Percentiles rank a stretch among this genome's conserved stretches.
Evolutionary conservation across 2,329 filamentous ascomycete species (phyloP).

Genomic region (Diaporthe ilicicola): DNA sequence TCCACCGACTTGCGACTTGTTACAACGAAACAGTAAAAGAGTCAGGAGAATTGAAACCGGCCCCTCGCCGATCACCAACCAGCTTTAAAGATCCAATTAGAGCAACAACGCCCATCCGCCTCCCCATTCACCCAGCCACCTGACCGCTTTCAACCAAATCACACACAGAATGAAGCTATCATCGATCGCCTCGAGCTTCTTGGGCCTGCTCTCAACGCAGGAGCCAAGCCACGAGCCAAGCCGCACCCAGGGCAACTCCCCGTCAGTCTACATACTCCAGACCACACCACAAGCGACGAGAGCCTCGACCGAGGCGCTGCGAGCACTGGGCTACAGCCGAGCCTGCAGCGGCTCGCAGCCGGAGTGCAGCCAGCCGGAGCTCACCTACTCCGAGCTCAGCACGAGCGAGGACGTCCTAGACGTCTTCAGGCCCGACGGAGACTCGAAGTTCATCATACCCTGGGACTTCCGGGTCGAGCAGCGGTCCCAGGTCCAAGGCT

Average conservation of each 20-base stretch:
- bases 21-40: conserved; percentile 5
- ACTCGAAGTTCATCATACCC: conserved; percentile 19
- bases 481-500: not conserved
- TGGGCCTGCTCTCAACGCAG: conserved; percentile 15
- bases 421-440: conserved; percentile 12
- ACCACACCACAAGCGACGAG: conserved; percentile 13
- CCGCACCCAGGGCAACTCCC: not conserved
- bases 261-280: conserved; percentile 15
- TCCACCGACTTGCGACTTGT: conserved; percentile 20
- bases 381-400: conserved; percentile 13
- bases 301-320: conserved; percentile 2
- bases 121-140: not conserved
- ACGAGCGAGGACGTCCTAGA: conserved; percentile 10
- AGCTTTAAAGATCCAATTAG: not conserved
- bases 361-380: conserved; percentile 5
- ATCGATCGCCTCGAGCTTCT: conserved; percentile 2
- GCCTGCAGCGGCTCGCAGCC: not conserved
- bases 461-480: conserved; percentile 4
- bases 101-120: not conserved
- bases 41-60: conserved; percentile 22
- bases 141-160: not conserved
- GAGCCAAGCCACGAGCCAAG: not conserved
- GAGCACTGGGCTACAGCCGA: conserved; percentile 3
- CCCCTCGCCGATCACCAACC: conserved; percentile 5
- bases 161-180: conserved; percentile 10